Evolutionary conservation across 805 yeast genomes (phyloP), one percentile per base, ranked within the genome.

Genomic region (Yamadazyma ubonensis): DNA sequence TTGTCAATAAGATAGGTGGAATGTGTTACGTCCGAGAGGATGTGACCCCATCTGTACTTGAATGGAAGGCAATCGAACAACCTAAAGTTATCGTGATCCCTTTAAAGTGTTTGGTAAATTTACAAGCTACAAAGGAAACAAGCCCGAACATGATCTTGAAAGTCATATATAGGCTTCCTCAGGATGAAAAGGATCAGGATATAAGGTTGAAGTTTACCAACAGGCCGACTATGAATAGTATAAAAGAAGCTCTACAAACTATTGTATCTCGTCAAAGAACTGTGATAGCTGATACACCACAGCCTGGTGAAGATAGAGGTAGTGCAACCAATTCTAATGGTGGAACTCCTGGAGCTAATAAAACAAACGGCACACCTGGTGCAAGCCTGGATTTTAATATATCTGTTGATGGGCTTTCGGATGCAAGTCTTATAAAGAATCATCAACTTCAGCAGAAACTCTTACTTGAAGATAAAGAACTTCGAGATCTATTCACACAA

Each of bases 401-500:
- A 17, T 11, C 33, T 11, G 39, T 42, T 18, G 57, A 61, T 2
- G 58, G 52, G 9, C 51, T 67, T 14, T 54, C 65, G 5, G 73
- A 67, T 43, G 54, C 59, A 11, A 78, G 73, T 43, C 66, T 91
- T 38, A 65, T 90, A 45, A 74, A 78, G 31, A 87, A 93, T 57
- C 72, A 79, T 31, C 81, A 78, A 36, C 67, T 93, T 12, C 99
- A 93, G 54, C 95, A 89, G 51, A 76, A 78, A 40, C 63, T 91
- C 14, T 67, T 93, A 19, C 68, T 80, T 41, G 84, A 83, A 44
- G 85, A 89, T 54, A 76, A 81, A 36, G 65, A 65, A 6, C 67
- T 93, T 39, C 78, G 87, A 69, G 75, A 78, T 42, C 79, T 84
- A 2, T 93, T 93, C 57, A 82, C 90, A 34, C 96, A 87, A 44